Evolutionary conservation across 108 stramenopile genomes (phyloP), one percentile per base, ranked within the genome.

Genomic region (Conticribra guillardii): DNA sequence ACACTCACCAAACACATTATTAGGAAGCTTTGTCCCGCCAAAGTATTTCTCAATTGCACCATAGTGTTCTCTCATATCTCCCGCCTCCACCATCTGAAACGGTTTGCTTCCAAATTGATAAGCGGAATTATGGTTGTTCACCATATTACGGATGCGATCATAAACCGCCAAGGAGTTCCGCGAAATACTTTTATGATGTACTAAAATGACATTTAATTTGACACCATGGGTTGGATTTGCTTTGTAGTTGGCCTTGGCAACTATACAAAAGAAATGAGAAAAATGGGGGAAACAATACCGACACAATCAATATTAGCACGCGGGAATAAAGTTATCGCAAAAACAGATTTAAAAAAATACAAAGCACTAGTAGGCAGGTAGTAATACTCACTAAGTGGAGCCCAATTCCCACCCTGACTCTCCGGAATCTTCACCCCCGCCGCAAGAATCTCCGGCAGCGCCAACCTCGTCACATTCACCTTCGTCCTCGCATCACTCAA

Each of bases 381-480:
- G 21, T 26, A 32, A 4, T 2, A 64, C 65, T 67, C 57, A 44
- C 85, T 52, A 53, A 74, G 21, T 1, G 82, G 82, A 49, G 84
- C 87, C 84, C 84, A 88, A 53, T 76, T 85, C 21, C 67, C 77
- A 14, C 75, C 81, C 15, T 76, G 73, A 8, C 16, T 9, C 26
- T 66, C 53, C 11, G 87, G 84, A 62, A 88, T 71, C 28, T 31
- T 50, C 14, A 88, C 56, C 0, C 87, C 87, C 1, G 84, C 84
- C 8, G 83, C 80, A 55, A 76, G 67, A 44, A 88, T 63, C 45
- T 61, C 28, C 2, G 87, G 87, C 22, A 84, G 23, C 22, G 82
- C 60, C 61, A 88, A 29, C 32, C 79, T 82, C 26, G 64, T 70
- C 14, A 78, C 75, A 17, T 65, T 53, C 7, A 74, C 83, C 26